phyloP scores from a whole-genome alignment of 768 basidiomycete genomes.

The Cyathus striatus region DNA sequence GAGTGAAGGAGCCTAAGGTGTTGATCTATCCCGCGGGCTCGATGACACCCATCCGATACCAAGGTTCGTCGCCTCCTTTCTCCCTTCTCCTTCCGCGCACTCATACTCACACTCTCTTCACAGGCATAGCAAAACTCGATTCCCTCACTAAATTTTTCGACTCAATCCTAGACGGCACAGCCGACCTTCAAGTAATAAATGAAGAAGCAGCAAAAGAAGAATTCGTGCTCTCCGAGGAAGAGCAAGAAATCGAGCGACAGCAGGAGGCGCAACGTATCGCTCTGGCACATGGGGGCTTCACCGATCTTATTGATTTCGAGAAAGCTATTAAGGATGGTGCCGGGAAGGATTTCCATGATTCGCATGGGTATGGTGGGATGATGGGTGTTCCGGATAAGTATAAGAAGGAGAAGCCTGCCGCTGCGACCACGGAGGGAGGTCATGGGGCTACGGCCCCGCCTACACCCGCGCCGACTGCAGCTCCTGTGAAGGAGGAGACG shows the following conservation, averaged over 20 bases:
- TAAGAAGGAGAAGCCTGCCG: conserved; percentile 13
- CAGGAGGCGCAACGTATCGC: conserved; percentile 51
- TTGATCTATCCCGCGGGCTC: conserved; percentile 65
- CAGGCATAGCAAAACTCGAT: conserved; percentile 72
- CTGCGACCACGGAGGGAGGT: background rate
- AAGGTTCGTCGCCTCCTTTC: conserved; percentile 50
- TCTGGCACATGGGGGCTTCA: conserved; percentile 45
- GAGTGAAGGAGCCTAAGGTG: conserved; percentile 58
- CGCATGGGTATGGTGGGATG: conserved; percentile 37
- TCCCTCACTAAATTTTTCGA: conserved; percentile 71
- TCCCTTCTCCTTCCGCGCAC: background rate
- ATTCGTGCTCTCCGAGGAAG: conserved; percentile 30
- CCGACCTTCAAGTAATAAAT: conserved; percentile 41
- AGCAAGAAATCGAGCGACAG: conserved; percentile 42
- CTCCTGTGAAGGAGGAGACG: background rate
- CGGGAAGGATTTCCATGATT: conserved; percentile 38
- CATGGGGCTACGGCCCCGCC: background rate
- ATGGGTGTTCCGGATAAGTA: conserved; percentile 27
- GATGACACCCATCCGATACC: conserved; percentile 51
- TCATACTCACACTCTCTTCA: background rate
- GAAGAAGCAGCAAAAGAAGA: conserved; percentile 36
- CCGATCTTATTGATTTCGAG: conserved; percentile 48
- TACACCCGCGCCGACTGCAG: background rate
- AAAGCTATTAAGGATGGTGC: conserved; percentile 35
- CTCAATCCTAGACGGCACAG: conserved; percentile 64